Evolutionary conservation across 352 stramenopile genomes (phyloP).

Genomic region (Globisporangium cederbergense): DNA sequence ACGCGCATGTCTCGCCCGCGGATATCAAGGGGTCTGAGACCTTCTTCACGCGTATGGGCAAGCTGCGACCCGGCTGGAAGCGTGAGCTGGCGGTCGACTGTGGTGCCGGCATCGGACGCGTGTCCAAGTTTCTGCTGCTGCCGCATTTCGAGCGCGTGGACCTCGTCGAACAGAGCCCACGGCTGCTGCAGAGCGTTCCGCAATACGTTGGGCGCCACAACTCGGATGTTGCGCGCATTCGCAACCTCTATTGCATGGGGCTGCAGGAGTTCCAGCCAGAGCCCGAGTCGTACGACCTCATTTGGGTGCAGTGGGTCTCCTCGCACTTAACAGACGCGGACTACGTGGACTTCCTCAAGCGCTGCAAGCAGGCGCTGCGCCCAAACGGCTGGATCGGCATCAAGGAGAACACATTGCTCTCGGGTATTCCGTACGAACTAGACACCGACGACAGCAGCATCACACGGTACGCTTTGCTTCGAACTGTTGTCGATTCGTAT

Average conservation of each 20-base stretch:
- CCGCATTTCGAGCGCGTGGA: conserved; percentile 88
- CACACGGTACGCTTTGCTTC: conserved; percentile 51
- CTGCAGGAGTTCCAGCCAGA: conserved; percentile 89
- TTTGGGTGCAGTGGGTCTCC: conserved; percentile 98
- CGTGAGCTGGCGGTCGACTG: conserved; percentile 67
- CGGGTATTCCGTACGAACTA: conserved; percentile 81
- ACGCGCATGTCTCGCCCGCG: conserved; percentile 75
- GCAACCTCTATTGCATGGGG: conserved; percentile 88
- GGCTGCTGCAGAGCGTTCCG: conserved; percentile 85
- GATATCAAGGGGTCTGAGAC: conserved; percentile 77
- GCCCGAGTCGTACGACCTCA: conserved; percentile 87
- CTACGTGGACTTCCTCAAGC: conserved; percentile 90
- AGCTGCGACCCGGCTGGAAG: conserved; percentile 43
- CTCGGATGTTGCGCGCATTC: conserved; percentile 30
- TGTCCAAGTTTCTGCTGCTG: conserved; percentile 93
- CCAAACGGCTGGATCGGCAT: conserved; percentile 58
- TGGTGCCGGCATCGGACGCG: conserved; percentile 92
- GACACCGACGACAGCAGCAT: conserved; percentile 94
- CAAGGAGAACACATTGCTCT: conserved; percentile 91
- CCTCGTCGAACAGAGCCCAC: conserved; percentile 92
- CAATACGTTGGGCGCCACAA: conserved; percentile 78
- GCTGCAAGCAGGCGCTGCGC: conserved; percentile 74
- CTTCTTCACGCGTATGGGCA: conserved; percentile 47
- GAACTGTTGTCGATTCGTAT: neutral
- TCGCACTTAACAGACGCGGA: conserved; percentile 95